Evolutionary conservation across 192 early-diverging fungal species (phyloP).

Genomic region (Gonapodya sp.): DNA sequence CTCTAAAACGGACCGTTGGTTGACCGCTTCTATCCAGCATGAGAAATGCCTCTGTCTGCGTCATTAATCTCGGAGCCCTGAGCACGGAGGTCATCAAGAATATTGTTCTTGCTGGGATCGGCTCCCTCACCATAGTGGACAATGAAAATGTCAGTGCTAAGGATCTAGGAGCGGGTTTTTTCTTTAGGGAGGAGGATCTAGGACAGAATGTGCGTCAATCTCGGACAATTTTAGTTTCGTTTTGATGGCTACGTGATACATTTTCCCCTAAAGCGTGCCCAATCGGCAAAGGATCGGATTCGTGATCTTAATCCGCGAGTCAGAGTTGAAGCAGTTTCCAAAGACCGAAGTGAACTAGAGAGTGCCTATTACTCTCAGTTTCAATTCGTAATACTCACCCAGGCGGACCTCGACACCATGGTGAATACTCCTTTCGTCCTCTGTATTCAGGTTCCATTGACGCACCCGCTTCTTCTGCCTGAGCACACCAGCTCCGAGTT

Average conservation of each 20-base stretch:
- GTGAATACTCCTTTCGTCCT: conserved; percentile 20
- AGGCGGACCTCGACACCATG: conserved; percentile 28
- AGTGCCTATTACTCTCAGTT: conserved; percentile 48
- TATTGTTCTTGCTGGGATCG: conserved; percentile 79
- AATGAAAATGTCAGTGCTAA: conserved; percentile 34
- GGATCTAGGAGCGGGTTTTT: conserved; percentile 74
- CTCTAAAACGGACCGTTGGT: background rate
- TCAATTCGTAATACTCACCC: conserved; percentile 59
- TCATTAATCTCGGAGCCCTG: conserved; percentile 61
- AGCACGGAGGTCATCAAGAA: conserved; percentile 88
- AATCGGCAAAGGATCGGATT: conserved; percentile 52
- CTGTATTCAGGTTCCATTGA: no score
- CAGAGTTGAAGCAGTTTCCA: conserved; percentile 36
- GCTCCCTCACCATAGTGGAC: conserved; percentile 63
- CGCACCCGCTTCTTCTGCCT: background rate
- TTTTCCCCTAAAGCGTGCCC: conserved; percentile 40
- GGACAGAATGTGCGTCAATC: conserved; percentile 52
- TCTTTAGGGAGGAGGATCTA: conserved; percentile 47
- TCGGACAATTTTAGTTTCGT: background rate
- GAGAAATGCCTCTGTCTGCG: conserved; percentile 61
- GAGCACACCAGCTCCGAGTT: conserved; percentile 28
- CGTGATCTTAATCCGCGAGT: conserved; percentile 77
- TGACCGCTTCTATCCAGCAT: conserved; percentile 44
- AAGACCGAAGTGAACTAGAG: conserved; percentile 28
- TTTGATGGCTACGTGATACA: background rate